Evolutionary conservation across 2,329 filamentous ascomycete genomes (phyloP), one percentile per base, ranked within the genome.

Genomic region (Didymella exigua): DNA sequence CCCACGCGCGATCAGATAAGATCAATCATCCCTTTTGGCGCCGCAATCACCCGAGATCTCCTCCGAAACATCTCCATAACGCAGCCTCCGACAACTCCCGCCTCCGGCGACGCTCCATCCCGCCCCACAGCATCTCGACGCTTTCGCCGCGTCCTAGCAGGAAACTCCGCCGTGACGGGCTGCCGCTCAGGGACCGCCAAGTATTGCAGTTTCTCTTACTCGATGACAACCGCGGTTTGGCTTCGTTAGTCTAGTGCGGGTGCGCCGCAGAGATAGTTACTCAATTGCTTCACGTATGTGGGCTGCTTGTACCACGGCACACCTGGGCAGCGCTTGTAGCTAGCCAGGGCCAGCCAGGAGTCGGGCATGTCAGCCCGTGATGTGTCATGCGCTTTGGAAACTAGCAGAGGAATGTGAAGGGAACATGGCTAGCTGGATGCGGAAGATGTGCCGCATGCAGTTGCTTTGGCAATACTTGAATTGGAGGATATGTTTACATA

Each of bases 201-300:
- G 44, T n/a, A 13, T 19, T 30, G 6, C 18, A 44, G 10, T 46
- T 55, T 55, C 46, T 55, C 34, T 55, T 55, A 55, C 52, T 55
- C 52, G 41, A 55, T 50, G 13, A 11, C 41, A 50, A 42, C 34
- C 41, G 14, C 24, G 29, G 1, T 14, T 4, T 13, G n/a, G n/a
- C n/a, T n/a, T n/a, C n/a, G n/a, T n/a, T n/a, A n/a, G 47, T 37
- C 31, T 44, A 50, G 47, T 31, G 40, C 16, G 24, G 6, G 3
- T 19, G 41, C 52, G 52, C 52, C 52, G 52, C 14, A 29, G 10
- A 42, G 43, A 46, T 42, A 54, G 21, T 58, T 58, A 58, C 56
- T 58, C 51, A 43, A 58, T 55, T 41, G 27, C 43, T 49, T 42
- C 42, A 58, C 55, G 46, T 54, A 45, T 54, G 23, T 40, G 46